Evolutionary conservation across 805 yeast genomes (phyloP).

Genomic region (Candida bentonensis): DNA sequence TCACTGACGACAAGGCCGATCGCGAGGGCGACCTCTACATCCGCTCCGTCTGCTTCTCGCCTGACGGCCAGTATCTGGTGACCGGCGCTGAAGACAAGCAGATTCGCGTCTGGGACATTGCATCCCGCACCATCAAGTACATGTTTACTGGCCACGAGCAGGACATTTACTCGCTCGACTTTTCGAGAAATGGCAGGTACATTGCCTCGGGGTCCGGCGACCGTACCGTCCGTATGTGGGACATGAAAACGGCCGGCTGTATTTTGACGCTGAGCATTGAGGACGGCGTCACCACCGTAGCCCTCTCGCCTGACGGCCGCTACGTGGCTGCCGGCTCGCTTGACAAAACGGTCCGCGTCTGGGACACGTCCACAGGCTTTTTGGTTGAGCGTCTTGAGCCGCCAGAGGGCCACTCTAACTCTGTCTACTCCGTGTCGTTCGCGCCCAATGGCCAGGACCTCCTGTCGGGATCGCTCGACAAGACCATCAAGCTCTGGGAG

Average conservation of each 20-base stretch:
- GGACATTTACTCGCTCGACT: slow-evolving; percentile 90
- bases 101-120: slow-evolving; percentile 92
- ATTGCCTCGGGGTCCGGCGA: slow-evolving; percentile 95
- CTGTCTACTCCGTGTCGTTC: slow-evolving; percentile 89
- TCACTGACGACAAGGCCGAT: slow-evolving; percentile 68
- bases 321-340: slow-evolving; percentile 92
- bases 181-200: slow-evolving; percentile 86
- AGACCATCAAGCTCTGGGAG: slow-evolving; percentile 94
- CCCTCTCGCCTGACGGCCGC: slow-evolving; percentile 89
- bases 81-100: slow-evolving; percentile 71
- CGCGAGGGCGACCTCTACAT: slow-evolving; percentile 76
- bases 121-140: slow-evolving; percentile 71
- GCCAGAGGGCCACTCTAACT: slow-evolving; percentile 92
- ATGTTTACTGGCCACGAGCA: slow-evolving; percentile 86
- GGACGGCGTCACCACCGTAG: slow-evolving; percentile 97
- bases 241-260: slow-evolving; percentile 77
- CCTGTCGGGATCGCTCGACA: slow-evolving; percentile 88
- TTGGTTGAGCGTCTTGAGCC: slow-evolving; percentile 84
- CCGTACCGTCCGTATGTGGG: slow-evolving; percentile 94
- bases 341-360: slow-evolving; percentile 88
- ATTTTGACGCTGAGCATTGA: slow-evolving; percentile 79
- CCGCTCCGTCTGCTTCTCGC: slow-evolving; percentile 90
- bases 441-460: slow-evolving; percentile 84
- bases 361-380: slow-evolving; percentile 91
- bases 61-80: slow-evolving; percentile 85